phyloP scores from a whole-genome alignment of 2,329 filamentous ascomycete genomes.

The Xylariaceae sp. region DNA sequence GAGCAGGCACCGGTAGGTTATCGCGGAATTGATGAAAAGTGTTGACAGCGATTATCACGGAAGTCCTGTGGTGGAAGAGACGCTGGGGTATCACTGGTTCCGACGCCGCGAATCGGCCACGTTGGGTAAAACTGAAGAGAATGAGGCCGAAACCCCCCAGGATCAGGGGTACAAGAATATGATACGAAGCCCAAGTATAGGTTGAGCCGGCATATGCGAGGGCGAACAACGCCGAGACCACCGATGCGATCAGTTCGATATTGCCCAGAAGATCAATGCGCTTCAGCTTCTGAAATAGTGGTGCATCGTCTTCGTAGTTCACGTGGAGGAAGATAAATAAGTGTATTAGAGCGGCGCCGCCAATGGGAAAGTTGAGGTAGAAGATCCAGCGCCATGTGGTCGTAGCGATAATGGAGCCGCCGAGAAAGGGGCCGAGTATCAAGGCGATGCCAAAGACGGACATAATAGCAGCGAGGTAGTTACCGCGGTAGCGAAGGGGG shows the following conservation, averaged over 20 bases:
- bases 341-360: background rate
- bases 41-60: too few relatives aligned
- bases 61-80: constrained; percentile 1
- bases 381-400: constrained; percentile 7
- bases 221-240: background rate
- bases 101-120: background rate
- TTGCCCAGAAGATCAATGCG: constrained; percentile 4
- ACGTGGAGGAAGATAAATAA: constrained; percentile 1
- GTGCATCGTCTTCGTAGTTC: background rate
- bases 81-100: background rate
- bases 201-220: background rate
- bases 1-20: too few relatives aligned
- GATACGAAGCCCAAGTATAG: background rate
- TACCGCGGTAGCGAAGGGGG: background rate
- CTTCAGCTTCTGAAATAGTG: background rate
- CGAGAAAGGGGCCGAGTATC: constrained; percentile 1
- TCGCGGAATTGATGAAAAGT: too few relatives aligned
- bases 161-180: background rate
- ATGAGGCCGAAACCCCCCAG: background rate
- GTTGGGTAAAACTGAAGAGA: background rate
- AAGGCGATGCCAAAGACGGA: background rate
- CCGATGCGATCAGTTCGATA: background rate
- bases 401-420: background rate
- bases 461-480: background rate
- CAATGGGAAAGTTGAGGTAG: constrained; percentile 1